Evolutionary conservation across 352 stramenopile species (phyloP), one percentile per base, ranked within the genome.

Genomic region (Pseudoperonospora humuli): DNA sequence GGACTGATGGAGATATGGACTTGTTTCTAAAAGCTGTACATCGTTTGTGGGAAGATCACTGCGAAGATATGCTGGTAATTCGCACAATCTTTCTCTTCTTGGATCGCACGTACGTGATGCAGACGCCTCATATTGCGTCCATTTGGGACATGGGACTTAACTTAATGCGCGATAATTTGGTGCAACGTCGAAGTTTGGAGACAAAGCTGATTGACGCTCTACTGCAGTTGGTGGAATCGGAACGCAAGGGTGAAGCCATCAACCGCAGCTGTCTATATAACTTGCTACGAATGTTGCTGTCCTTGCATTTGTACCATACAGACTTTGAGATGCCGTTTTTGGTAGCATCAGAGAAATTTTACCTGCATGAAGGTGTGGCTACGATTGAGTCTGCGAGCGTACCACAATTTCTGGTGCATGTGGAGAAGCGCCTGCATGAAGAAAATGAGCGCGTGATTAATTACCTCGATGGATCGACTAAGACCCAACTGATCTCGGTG

Each of bases 21-120:
- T 39, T 75, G 43, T 92, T 95, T 39, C 66, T 94, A 5, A 70
- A 86, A 31, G 61, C 65, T 5, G 78, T 95, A 39, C 76, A 94
- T 43, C 45, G 52, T 18, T 43, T 93, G 7, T 97, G 89, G 89
- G 62, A 89, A 46, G 81, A 95, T 55, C 87, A 96, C 41, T 97
- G 87, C 58, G 72, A 89, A 34, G 80, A 96, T 25, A 88, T 97
- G 80, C 75, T 91, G 21, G 91, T 89, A 27, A 89, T 97, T 45
- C 84, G 90, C 39, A 96, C 85, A 41, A 93, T 97, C 29, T 97
- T 97, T 47, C 65, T 97, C 26, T 97, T 96, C 42, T 56, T 97
- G 33, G 89, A 97, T 59, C 73, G 86, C 25, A 94, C 83, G 33
- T 93, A 94, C 54, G 76, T 94, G 13, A 87, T 94, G 60, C 78